phyloP scores from a whole-genome alignment of 352 stramenopile genomes.

The Phytopythium montanum region DNA sequence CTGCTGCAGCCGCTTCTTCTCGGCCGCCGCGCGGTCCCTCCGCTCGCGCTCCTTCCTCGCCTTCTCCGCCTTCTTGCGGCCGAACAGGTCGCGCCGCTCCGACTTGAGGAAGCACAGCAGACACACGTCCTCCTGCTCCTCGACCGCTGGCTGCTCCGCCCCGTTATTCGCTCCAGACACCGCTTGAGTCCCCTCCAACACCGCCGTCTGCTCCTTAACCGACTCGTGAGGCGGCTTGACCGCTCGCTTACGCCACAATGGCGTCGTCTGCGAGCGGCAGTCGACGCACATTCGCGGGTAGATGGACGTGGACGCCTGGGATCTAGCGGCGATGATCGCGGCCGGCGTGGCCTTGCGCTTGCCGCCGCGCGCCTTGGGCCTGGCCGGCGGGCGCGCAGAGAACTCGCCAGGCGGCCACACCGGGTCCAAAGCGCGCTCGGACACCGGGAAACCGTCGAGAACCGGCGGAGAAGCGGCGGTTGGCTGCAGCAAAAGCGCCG shows the following conservation, averaged over 20 bases:
- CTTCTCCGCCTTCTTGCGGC: conserved; percentile 45
- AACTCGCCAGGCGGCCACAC: conserved; percentile 78
- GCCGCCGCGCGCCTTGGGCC: conserved; percentile 37
- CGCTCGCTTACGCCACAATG: conserved; percentile 55
- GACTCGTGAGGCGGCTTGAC: background rate
- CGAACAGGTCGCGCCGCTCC: conserved; percentile 60
- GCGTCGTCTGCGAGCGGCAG: conserved; percentile 58
- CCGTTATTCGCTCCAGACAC: conserved; percentile 4
- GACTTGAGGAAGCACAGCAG: conserved; percentile 70
- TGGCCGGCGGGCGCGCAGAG: conserved; percentile 46
- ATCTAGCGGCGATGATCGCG: conserved; percentile 37
- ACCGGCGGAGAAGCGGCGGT: conserved; percentile 7
- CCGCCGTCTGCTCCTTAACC: background rate
- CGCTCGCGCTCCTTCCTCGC: conserved; percentile 24
- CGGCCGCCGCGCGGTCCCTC: conserved; percentile 21
- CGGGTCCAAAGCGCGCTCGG: conserved; percentile 50
- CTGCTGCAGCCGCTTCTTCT: conserved; percentile 45
- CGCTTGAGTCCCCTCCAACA: background rate
- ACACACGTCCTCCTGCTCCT: conserved; percentile 49
- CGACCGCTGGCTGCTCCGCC: conserved; percentile 9
- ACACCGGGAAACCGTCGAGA: conserved; percentile 17
- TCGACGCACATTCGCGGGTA: conserved; percentile 30
- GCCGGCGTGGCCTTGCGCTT: conserved; percentile 59
- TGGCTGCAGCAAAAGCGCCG: background rate
- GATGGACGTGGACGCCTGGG: conserved; percentile 14